Conservation (phyloP, 2,329 filamentous ascomycete genomes). For the Aspergillus flavus region DNA sequence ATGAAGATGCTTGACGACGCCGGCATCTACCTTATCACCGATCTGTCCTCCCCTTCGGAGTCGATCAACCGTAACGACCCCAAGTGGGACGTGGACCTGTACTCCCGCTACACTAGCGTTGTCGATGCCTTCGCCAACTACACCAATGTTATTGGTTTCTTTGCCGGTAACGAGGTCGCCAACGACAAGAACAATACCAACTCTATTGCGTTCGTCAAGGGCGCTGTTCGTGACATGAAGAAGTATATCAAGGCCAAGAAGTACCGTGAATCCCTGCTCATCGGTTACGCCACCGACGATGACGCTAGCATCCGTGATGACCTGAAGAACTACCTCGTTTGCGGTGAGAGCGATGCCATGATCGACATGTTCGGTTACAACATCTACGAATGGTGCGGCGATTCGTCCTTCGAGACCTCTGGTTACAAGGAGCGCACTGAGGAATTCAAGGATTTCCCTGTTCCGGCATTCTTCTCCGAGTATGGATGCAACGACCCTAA, state of each 20-base stretch:
- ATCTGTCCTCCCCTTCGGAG: constrained; percentile 76
- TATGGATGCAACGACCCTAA: constrained; percentile 86
- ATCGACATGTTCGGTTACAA: constrained; percentile 99
- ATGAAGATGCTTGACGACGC: constrained; percentile 80
- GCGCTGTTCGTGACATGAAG: constrained; percentile 95
- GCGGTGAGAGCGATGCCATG: constrained; percentile 64
- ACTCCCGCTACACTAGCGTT: constrained; percentile 78
- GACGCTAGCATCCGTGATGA: constrained; percentile 78
- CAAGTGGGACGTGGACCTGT: constrained; percentile 77
- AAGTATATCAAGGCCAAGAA: constrained; percentile 81
- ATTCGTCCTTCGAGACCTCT: constrained; percentile 74
- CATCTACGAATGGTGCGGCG: constrained; percentile 98
- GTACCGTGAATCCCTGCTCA: constrained; percentile 72
- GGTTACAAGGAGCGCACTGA: constrained; percentile 80
- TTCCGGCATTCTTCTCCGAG: constrained; percentile 97
- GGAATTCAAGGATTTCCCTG: constrained; percentile 86
- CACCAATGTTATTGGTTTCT: constrained; percentile 93
- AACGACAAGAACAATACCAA: constrained; percentile 86
- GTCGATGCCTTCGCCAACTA: constrained; percentile 81
- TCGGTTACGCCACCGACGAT: constrained; percentile 96
- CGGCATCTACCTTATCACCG: constrained; percentile 93
- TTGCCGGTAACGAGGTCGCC: constrained; percentile 96
- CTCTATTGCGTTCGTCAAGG: constrained; percentile 94
- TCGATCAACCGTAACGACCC: constrained; percentile 86
- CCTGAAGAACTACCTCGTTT: constrained; percentile 94